These are phyloP conservation scores for Symbiotaphrina buchneri DNA, from an alignment of 495 filamentous ascomycete genomes.

Conservation along the genomic window DNA sequence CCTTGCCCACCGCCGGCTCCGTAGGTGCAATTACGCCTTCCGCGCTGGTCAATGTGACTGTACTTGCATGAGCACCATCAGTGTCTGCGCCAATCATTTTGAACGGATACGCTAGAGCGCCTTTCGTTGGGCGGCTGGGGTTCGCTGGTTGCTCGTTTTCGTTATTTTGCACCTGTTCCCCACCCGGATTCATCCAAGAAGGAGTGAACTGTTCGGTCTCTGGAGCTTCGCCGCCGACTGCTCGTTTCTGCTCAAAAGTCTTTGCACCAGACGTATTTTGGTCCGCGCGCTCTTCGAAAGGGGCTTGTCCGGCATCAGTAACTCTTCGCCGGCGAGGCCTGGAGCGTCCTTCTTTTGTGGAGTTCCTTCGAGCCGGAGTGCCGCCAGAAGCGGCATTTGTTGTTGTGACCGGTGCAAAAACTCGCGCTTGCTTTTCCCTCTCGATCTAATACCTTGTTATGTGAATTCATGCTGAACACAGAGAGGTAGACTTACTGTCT, in stretches of 20 bases:
- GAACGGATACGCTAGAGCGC: neutral
- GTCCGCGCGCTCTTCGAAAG: neutral
- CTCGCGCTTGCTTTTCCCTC: neutral
- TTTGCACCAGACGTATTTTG: neutral
- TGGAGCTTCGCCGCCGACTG: too few species aligned
- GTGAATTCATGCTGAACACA: neutral
- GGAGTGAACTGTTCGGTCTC: too few species aligned
- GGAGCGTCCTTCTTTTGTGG: neutral
- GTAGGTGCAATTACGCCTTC: neutral
- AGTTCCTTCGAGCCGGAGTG: neutral
- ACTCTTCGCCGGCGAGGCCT: slow-evolving; percentile 1
- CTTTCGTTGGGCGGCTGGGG: neutral
- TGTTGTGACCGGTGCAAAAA: neutral
- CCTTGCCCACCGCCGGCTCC: too few species aligned
- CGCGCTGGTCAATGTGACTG: neutral
- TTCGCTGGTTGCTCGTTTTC: too few species aligned
- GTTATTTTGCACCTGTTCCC: too few species aligned
- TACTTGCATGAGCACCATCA: neutral
- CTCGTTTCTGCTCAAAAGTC: too few species aligned
- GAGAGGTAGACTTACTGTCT: slow-evolving; percentile 21
- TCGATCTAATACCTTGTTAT: neutral
- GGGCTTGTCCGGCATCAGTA: neutral
- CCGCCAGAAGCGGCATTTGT: too few species aligned
- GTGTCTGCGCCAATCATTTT: neutral
- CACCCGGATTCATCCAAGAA: too few species aligned